Evolutionary conservation across 1,284 basidiomycete species (phyloP), one percentile per base, ranked within the genome.

Genomic region (Ganoderma sp.): DNA sequence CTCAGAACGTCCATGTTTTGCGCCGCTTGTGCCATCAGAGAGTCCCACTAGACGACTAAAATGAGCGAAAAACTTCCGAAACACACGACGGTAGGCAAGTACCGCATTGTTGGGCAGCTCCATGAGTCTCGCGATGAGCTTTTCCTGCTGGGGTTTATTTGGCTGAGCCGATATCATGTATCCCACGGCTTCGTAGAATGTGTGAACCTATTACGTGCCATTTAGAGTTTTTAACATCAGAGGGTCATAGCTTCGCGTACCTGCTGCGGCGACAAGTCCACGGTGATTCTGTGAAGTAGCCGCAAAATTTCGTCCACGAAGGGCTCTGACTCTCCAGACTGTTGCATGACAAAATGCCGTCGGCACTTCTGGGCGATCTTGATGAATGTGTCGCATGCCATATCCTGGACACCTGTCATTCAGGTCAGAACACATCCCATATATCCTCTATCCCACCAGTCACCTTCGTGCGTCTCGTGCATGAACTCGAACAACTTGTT

Each of bases 401-500:
- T 99, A 81, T 99, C 98, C 81, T 99, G 98, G 14, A 99, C 98
- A 85, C 94, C 93, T 94, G 61, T 60, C 67, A 45, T 50, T 48
- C 64, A 45, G 45, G 65, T 65, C 37, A 73, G 58, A 66, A 70
- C 68, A 67, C 65, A 60, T 45, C 63, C 65, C 56, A 12, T 37
- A 39, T 56, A 52, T 34, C 67, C 41, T 39, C 68, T 71, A 67
- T 22, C 28, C 48, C 67, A 66, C 39, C 39, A 64, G 63, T 74
- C 69, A 90, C 96, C 97, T 84, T 99, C 98, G 78, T 99, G 98
- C 0, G 96, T 98, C 83, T 99, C 98, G 82, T 99, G 98, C 97
- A 99, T 99, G 80, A 99, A 99, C 80, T 99, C 98, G 80, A 99
- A 99, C 22, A 99, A 86, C 82, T 99, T 99, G 85, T 99, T 99